Evolutionary conservation across 441 rosid species (phyloP).

Genomic region (Croton laevigatus): DNA sequence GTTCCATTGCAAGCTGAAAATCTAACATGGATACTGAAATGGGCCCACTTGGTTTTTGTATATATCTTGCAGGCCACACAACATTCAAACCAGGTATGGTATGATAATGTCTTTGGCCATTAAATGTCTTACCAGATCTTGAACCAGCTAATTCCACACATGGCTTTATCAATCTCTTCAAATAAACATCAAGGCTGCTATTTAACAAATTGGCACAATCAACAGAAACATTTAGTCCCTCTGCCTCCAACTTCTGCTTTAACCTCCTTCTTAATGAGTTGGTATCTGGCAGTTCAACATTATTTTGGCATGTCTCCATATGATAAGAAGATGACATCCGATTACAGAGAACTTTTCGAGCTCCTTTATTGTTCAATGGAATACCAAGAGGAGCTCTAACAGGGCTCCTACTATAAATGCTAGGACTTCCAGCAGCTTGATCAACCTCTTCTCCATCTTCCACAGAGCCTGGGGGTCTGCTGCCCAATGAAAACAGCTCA

Average conservation of each 20-base stretch:
- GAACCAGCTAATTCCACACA: conserved; percentile 46
- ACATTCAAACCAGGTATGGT: conserved; percentile 18
- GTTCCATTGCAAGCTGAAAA: conserved; percentile 58
- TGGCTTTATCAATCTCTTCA: conserved; percentile 62
- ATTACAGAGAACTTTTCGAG: conserved; percentile 29
- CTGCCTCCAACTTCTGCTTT: conserved; percentile 50
- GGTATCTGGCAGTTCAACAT: conserved; percentile 57
- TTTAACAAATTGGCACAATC: conserved; percentile 59
- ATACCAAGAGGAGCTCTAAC: conserved; percentile 75
- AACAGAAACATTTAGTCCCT: conserved; percentile 42
- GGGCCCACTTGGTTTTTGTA: conserved; percentile 18
- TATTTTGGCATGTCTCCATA: conserved; percentile 41
- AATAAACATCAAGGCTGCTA: conserved; percentile 47
- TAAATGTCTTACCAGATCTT: conserved; percentile 22
- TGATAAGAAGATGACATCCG: conserved; percentile 7
- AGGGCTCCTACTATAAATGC: conserved; percentile 53
- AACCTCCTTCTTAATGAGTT: conserved; percentile 44
- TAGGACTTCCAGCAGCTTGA: conserved; percentile 57
- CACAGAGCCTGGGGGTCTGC: conserved; percentile 54
- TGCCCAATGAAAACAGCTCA: conserved; percentile 63
- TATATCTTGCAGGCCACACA: conserved; percentile 17
- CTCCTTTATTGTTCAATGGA: conserved; percentile 30
- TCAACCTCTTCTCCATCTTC: conserved; percentile 91
- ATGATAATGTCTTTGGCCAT: conserved; percentile 16
- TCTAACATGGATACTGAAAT: conserved; percentile 42